Evolutionary conservation across 805 yeast genomes (phyloP).

Genomic region (Schwanniomyces pseudopolymorphus): DNA sequence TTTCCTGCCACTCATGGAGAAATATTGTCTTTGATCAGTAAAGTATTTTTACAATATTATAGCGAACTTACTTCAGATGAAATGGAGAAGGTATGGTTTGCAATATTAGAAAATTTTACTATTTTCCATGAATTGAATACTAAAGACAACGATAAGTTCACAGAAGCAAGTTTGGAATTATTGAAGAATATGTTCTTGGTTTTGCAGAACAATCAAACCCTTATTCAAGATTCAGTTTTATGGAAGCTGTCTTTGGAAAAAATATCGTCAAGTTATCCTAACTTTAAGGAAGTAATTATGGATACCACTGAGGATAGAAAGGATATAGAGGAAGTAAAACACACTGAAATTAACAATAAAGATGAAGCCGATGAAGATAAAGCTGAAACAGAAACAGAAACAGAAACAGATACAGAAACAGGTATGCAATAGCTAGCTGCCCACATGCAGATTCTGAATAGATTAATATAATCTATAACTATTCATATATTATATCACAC

Average conservation of each 20-base stretch:
- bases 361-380: not conserved
- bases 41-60: constrained; percentile 41
- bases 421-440: too few relatives aligned
- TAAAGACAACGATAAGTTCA: constrained; percentile 13
- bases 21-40: constrained; percentile 65
- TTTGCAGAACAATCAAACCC: constrained; percentile 25
- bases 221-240: constrained; percentile 19
- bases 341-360: not conserved
- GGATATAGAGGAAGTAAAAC: not conserved
- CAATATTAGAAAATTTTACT: constrained; percentile 31
- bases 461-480: not conserved
- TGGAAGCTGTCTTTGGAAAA: constrained; percentile 35
- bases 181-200: constrained; percentile 44
- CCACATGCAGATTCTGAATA: not conserved
- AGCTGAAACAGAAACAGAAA: not conserved
- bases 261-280: constrained; percentile 29
- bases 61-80: constrained; percentile 23
- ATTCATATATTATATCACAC: not conserved
- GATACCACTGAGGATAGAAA: not conserved
- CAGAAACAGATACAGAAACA: constrained; percentile 1
- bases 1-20: constrained; percentile 67
- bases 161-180: constrained; percentile 37
- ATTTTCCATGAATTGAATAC: constrained; percentile 22
- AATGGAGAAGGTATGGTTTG: constrained; percentile 31
- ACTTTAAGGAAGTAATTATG: constrained; percentile 19